Evolutionary conservation across 805 yeast genomes (phyloP), one percentile per base, ranked within the genome.

Genomic region (Yamadazyma sp.): DNA sequence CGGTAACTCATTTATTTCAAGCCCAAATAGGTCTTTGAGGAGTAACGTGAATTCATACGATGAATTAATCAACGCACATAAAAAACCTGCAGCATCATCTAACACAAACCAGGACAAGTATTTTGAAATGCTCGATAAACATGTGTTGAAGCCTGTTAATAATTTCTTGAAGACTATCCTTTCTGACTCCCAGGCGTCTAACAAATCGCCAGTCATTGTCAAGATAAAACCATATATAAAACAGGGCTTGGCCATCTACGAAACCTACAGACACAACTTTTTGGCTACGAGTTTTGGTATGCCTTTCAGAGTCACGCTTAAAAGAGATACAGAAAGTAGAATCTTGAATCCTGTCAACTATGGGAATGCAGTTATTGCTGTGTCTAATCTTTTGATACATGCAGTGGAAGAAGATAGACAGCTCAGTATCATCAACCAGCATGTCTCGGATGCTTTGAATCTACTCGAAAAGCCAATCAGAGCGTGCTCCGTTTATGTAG

Each of bases 331-430:
- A 1, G 78, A 78, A 42, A 70, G 75, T 15, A 60, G 87, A 24
- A 69, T 81, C 2, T 70, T 79, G n/a, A 71, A 80, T 35, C 79
- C 86, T 1, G 75, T 64, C 4, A 64, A 70, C 36, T 66, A 73
- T 38, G 85, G 85, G 4, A 79, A 82, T 52, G 75, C 86, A 0
- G 76, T 82, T 13, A 73, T 82, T 34, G 70, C 84, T 2, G 55
- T 83, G 9, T 62, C 86, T 2, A 71, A 81, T 35, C 62, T 82
- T 38, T 62, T 80, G 13, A 58, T 78, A 5, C 78, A 76, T 50
- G 78, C 89, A 1, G 68, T 77, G 16, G 78, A 74, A 34, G 89
- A 83, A 53, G 89, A 82, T 45, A 77, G 76, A 40, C 72, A 64
- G 37, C 72, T 76, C 18, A 62, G 72, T 5, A 75, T 82, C 2